Conservation (phyloP, 2,329 filamentous ascomycete genomes). For the Cladophialophora chaetospira region DNA sequence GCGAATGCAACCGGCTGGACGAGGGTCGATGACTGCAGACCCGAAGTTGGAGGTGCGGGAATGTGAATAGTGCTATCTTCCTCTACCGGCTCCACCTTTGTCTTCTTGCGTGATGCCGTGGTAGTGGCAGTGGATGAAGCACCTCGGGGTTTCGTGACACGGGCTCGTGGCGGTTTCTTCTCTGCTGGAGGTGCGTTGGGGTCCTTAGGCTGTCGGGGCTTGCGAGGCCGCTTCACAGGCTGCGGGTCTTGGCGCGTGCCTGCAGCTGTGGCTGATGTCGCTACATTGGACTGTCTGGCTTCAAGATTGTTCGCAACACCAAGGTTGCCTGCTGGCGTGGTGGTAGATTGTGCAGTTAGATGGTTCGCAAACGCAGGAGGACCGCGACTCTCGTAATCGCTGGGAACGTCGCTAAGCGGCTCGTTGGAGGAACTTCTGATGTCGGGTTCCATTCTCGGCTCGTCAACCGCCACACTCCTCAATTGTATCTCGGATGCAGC, state of each 20-base stretch:
- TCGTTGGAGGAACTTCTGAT: constrained; percentile 33
- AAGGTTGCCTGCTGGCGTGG: constrained; percentile 11
- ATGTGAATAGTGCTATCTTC: constrained; percentile 20
- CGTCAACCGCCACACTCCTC: neutral
- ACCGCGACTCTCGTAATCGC: too few species aligned
- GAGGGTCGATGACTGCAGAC: constrained; percentile 27
- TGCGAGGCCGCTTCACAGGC: constrained; percentile 36
- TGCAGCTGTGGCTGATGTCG: constrained; percentile 30
- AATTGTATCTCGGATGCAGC: neutral
- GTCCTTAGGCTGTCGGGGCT: constrained; percentile 40
- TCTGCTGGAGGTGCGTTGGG: constrained; percentile 33
- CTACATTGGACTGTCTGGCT: constrained; percentile 24
- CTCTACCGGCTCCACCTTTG: constrained; percentile 42
- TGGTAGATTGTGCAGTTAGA: constrained; percentile 18
- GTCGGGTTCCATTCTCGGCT: constrained; percentile 30
- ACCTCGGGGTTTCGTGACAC: constrained; percentile 24
- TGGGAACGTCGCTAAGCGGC: constrained; percentile 31
- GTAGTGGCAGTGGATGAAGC: constrained; percentile 35
- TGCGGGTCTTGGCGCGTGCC: constrained; percentile 35
- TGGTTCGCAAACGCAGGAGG: constrained; percentile 19
- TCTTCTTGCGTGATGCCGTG: constrained; percentile 51
- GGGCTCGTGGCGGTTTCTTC: constrained; percentile 32
- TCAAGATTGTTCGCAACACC: constrained; percentile 22
- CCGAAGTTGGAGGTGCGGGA: constrained; percentile 9
- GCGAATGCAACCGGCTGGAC: constrained; percentile 28